A percentile compares a stretch with the other conserved stretches of the same genome.
Evolutionary conservation across 2,329 filamentous ascomycete species (phyloP).

Genomic region (Cladosporium sp.): DNA sequence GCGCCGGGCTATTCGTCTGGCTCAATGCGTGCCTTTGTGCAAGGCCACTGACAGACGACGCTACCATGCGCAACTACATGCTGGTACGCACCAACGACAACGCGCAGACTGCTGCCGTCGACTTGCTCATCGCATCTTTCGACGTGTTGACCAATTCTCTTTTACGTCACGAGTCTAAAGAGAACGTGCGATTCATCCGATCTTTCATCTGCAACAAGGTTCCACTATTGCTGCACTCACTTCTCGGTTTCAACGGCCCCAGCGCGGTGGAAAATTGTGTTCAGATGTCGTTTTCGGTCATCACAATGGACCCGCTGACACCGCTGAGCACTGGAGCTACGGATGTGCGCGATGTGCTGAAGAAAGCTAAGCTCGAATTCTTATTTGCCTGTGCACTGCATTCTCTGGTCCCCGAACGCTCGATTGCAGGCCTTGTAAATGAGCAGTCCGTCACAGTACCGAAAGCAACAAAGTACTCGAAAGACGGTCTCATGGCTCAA

Average conservation of each 20-base stretch:
- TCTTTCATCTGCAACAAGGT: constrained; percentile 80
- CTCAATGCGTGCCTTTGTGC: constrained; percentile 77
- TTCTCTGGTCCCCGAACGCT: constrained; percentile 70
- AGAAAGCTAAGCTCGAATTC: constrained; percentile 73
- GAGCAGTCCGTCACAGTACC: constrained; percentile 76
- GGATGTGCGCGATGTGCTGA: constrained; percentile 52
- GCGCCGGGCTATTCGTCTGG: constrained; percentile 80
- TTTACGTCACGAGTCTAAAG: constrained; percentile 59
- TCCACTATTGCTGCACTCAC: constrained; percentile 55
- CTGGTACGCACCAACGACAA: constrained; percentile 84
- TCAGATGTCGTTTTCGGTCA: constrained; percentile 58
- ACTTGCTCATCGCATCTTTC: constrained; percentile 83
- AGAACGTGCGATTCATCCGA: constrained; percentile 66
- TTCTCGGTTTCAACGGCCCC: constrained; percentile 55
- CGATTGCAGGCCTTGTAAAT: constrained; percentile 75
- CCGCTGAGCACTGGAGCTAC: constrained; percentile 57
- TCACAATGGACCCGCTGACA: constrained; percentile 63
- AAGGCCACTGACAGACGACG: constrained; percentile 78
- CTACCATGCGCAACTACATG: constrained; percentile 70
- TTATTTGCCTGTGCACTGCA: constrained; percentile 87
- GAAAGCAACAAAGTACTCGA: constrained; percentile 66
- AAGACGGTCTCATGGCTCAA: constrained; percentile 72
- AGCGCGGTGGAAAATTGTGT: constrained; percentile 60
- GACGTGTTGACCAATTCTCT: constrained; percentile 84
- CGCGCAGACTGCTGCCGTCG: constrained; percentile 69